phyloP scores from a whole-genome alignment of 169 alveolate species.

The Babesia bovis region DNA sequence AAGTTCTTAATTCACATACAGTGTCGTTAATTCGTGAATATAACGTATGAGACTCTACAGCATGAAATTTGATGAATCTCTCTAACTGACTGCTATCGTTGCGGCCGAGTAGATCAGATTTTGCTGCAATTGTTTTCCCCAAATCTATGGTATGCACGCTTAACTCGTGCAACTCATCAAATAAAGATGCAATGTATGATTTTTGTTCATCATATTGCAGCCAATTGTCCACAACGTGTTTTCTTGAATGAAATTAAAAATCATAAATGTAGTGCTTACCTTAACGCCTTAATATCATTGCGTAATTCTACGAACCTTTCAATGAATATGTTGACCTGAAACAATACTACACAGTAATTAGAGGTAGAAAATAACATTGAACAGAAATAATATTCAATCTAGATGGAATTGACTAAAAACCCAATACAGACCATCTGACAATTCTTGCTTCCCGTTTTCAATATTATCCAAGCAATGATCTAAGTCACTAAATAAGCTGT shows the following conservation, averaged over 20 bases:
- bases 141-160: not conserved
- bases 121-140: not conserved
- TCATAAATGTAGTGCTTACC: not conserved
- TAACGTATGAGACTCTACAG: not conserved
- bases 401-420: not conserved
- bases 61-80: not conserved
- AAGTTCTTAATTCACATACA: not conserved
- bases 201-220: slow-evolving; percentile 4
- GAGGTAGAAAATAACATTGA: not conserved
- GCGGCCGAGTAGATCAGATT: not conserved
- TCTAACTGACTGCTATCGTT: not conserved
- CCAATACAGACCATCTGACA: slow-evolving; percentile 12
- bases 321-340: not conserved
- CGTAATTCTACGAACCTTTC: not conserved
- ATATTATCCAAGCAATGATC: slow-evolving; percentile 37
- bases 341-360: slow-evolving; percentile 2
- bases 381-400: not conserved
- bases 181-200: not conserved
- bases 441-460: slow-evolving; percentile 5
- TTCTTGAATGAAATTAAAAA: not conserved
- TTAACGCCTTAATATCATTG: slow-evolving; percentile 10
- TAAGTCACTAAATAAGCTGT: slow-evolving; percentile 21
- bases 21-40: not conserved
- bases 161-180: not conserved
- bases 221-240: not conserved